phyloP scores from a whole-genome alignment of 257 asterid genomes.

The Fraxinus pennsylvanica region DNA sequence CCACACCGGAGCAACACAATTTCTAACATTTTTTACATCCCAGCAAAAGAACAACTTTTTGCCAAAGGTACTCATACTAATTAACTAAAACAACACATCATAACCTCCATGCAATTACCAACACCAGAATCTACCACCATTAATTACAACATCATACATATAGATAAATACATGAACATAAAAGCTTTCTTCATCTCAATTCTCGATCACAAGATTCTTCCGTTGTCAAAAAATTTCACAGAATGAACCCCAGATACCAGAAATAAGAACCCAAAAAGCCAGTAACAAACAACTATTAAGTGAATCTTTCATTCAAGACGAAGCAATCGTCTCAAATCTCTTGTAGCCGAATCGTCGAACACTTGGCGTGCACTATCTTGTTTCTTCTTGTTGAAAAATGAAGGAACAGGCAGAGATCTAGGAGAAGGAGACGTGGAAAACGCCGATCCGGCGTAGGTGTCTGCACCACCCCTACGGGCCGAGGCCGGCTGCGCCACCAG shows the following conservation, averaged over 20 bases:
- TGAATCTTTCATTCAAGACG: slow-evolving; percentile 41
- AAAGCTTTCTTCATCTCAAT: neutral
- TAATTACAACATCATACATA: neutral
- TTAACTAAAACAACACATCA: neutral
- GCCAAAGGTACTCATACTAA: neutral
- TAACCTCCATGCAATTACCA: neutral
- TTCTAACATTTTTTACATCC: neutral
- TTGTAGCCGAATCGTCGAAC: slow-evolving; percentile 56
- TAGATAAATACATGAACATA: neutral
- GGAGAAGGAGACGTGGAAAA: slow-evolving; percentile 61
- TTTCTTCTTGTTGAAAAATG: slow-evolving; percentile 43
- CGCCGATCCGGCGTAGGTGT: slow-evolving; percentile 44
- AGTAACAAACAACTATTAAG: neutral
- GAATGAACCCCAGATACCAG: slow-evolving; percentile 32
- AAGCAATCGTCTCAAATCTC: slow-evolving; percentile 54
- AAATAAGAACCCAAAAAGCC: slow-evolving; percentile 22
- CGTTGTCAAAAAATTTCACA: slow-evolving; percentile 48
- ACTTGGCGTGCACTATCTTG: slow-evolving; percentile 23
- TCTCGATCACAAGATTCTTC: slow-evolving; percentile 2
- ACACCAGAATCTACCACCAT: neutral
- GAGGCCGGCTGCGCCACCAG: slow-evolving; percentile 26
- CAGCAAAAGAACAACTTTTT: neutral
- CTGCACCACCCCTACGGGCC: neutral
- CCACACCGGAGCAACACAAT: neutral
- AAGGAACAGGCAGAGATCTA: slow-evolving; percentile 53